Percentiles rank a stretch among this genome's conserved stretches.
phyloP scores from a whole-genome alignment of 305 asterid genomes.

The Fraxinus dipetala region DNA sequence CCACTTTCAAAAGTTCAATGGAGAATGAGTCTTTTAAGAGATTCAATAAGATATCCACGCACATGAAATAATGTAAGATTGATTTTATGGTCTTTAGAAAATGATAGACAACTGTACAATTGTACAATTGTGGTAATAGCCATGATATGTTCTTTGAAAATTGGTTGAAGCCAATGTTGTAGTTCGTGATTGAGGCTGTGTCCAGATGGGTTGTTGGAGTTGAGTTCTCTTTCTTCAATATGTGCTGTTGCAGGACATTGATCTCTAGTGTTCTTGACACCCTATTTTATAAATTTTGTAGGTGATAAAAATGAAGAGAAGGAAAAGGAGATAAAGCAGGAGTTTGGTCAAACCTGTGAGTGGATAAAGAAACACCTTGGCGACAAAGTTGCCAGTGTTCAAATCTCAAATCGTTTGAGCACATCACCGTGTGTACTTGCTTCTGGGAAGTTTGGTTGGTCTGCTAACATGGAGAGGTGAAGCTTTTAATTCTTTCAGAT shows the following conservation, averaged over 20 bases:
- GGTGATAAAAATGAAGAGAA: conserved; percentile 87
- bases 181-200: not conserved
- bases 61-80: not conserved
- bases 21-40: not conserved
- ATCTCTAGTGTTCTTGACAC: conserved; percentile 14
- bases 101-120: not conserved
- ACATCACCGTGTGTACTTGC: conserved; percentile 95
- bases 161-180: not conserved
- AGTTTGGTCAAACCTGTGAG: conserved; percentile 83
- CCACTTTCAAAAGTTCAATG: not conserved
- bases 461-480: conserved; percentile 98
- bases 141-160: not conserved
- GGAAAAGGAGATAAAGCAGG: conserved; percentile 79
- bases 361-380: conserved; percentile 87
- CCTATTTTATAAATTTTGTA: conserved; percentile 26
- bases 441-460: conserved; percentile 96
- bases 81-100: not conserved
- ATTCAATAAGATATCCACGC: not conserved
- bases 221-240: not conserved
- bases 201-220: not conserved
- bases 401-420: conserved; percentile 83
- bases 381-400: conserved; percentile 80
- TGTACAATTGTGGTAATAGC: not conserved
- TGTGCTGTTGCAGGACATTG: not conserved
- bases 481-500: not conserved